phyloP scores from a whole-genome alignment of 352 stramenopile species.

The Sclerospora graminicola region DNA sequence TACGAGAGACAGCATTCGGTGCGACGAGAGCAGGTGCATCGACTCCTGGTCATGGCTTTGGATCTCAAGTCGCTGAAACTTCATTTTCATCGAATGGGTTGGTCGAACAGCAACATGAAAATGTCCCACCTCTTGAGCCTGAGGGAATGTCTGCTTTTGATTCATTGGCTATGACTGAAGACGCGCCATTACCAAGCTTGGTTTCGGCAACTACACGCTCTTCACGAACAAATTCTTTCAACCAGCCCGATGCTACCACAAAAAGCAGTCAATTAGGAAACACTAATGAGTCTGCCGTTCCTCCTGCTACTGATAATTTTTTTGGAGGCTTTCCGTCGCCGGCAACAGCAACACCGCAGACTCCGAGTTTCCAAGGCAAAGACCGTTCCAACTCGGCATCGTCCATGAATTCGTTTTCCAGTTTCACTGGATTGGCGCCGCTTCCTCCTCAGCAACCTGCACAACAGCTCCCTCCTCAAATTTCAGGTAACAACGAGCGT shows the following conservation, averaged over 20 bases:
- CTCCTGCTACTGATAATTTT: slow-evolving; percentile 9
- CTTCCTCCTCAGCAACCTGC: slow-evolving; percentile 7
- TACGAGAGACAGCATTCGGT: slow-evolving; percentile 58
- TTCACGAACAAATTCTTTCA: slow-evolving; percentile 16
- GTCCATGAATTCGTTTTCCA: slow-evolving; percentile 35
- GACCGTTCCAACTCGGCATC: slow-evolving; percentile 32
- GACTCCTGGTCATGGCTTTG: slow-evolving; percentile 3
- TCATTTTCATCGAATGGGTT: slow-evolving; percentile 17
- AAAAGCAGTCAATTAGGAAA: slow-evolving; percentile 1
- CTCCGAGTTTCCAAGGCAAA: slow-evolving; percentile 5
- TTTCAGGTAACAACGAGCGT: slow-evolving; percentile 17
- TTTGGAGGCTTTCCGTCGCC: slow-evolving; percentile 9
- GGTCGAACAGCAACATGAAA: slow-evolving; percentile 9
- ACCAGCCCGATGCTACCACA: slow-evolving; percentile 3
- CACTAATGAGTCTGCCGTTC: slow-evolving; percentile 5
- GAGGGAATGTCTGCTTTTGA: slow-evolving; percentile 57
- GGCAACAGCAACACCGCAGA: slow-evolving; percentile 1
- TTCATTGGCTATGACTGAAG: slow-evolving; percentile 23
- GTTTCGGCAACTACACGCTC: slow-evolving; percentile 14
- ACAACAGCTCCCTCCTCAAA: slow-evolving; percentile 14
- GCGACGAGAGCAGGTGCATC: not conserved
- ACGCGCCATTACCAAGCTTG: slow-evolving; percentile 23
- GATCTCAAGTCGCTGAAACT: slow-evolving; percentile 8
- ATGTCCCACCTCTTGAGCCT: slow-evolving; percentile 8
- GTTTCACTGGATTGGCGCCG: slow-evolving; percentile 18